Evolutionary conservation across 2,329 filamentous ascomycete species (phyloP), one percentile per base, ranked within the genome.

Genomic region (Diaporthe helianthi): DNA sequence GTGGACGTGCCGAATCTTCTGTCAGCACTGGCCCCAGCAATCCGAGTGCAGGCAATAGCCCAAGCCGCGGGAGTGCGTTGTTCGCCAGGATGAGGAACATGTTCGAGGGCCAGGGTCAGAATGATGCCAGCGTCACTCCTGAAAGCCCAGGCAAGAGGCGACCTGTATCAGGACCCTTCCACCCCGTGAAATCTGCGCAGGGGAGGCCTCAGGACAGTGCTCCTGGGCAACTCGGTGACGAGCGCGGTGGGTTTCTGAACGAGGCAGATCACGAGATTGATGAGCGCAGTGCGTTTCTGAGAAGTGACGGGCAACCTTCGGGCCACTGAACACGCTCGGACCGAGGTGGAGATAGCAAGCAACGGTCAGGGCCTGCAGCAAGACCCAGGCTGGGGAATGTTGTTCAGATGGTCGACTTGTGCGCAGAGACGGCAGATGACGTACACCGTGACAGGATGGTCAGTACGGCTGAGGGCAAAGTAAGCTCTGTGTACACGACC

Each of bases 51-150:
- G 52, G 64, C 69, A 60, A 22, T 64, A 61, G 41, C 31, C 38
- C 70, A 24, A 52, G 24, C 53, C 26, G 65, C 10, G 63, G 65
- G 58, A 75, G 74, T 12, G 76, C 74, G 17, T 72, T 83, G 24
- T 82, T 83, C 74, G 76, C 79, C 64, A 77, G 78, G 38, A 80
- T 83, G 77, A 78, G 81, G 26, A 81, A 73, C 69, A 79, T 83
- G 49, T 83, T 83, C 65, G 81, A 83, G 71, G 69, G 65, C 54
- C 54, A 44, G 38, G 44, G n/a, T n/a, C 24, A 73, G 22, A 69
- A 61, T 47, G 67, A 60, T 49, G 68, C 19, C 58, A 46, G 3
- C 2, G 60, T n/a, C 51, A 36, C 13, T 24, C 65, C 60, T 52
- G 46, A 74, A 73, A 8, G 69, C 70, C n/a, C 73, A 72, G 12